Conservation (phyloP, 2,329 filamentous ascomycete species). For the Tolypocladium album region DNA sequence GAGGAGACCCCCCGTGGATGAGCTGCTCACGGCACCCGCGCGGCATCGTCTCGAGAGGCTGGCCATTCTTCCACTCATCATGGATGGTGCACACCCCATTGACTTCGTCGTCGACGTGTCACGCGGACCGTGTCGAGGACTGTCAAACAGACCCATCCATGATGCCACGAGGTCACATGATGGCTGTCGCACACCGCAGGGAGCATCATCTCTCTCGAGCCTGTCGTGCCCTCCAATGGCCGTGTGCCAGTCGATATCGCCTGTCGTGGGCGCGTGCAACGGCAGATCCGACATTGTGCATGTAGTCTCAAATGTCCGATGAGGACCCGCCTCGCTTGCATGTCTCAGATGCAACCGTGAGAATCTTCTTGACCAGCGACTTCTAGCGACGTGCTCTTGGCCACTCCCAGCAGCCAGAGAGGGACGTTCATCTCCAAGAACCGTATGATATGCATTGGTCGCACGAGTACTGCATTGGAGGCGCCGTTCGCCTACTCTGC, state of each 20-base stretch:
- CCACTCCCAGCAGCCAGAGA: not conserved
- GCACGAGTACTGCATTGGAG: not conserved
- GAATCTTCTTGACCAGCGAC: not conserved
- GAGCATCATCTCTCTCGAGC: constrained; percentile 1
- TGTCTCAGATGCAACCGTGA: not conserved
- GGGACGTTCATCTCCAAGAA: too few species aligned
- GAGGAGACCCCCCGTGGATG: too few species aligned
- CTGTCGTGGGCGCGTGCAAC: not conserved
- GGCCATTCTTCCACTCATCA: not conserved
- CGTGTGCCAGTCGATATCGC: not conserved
- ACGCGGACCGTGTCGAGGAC: not conserved
- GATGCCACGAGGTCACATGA: not conserved
- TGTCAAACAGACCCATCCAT: not conserved
- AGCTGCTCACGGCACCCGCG: not conserved
- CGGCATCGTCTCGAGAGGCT: not conserved
- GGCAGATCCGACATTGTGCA: not conserved
- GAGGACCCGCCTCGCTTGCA: not conserved
- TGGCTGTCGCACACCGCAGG: not conserved
- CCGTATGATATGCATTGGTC: not conserved
- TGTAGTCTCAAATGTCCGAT: constrained; percentile 1
- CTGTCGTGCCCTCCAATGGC: not conserved
- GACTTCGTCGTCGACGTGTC: not conserved
- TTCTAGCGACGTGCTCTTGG: not conserved
- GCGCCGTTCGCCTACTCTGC: not conserved
- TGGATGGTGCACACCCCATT: not conserved